Evolutionary conservation across 2,329 filamentous ascomycete genomes (phyloP), one percentile per base, ranked within the genome.

Genomic region (Tolypocladium capitatum): DNA sequence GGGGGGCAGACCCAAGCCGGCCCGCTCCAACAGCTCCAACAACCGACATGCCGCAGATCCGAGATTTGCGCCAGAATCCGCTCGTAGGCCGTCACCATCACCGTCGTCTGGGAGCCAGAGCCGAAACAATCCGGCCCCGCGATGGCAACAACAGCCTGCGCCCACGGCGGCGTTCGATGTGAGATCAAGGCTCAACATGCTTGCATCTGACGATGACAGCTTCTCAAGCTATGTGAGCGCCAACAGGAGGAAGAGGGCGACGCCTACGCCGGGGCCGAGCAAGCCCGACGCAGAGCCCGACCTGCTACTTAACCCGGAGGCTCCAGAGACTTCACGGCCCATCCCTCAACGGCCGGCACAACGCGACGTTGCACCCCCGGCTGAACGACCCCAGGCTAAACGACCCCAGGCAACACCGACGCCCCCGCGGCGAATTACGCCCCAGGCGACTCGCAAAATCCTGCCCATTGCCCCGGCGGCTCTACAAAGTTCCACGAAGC

Each of bases 151-250:
- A 46, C 63, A 66, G 49, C 53, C 62, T 16, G 55, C 53, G 7
- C 58, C 70, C n/a, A 67, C 70, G 21, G 58, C 64, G 28, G 50
- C 58, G 7, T 58, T 61, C 24, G 64, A 65, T 44, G 51, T 63
- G 2, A 63, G 58, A 47, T 69, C 76, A 9, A 81, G 83, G 47
- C 70, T 95, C 13, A 86, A 76, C 51, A 81, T 84, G 54, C 77
- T 88, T 59, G 74, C 84, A 11, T 89, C 95, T 59, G 84, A 94
- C 52, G 83, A 95, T 62, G 82, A 78, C 38, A 56, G 46, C 44
- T 76, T 86, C 14, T 81, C 94, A 56, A 85, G 83, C 30, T 96
- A 97, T 62, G 75, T 96, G 48, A 96, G 90, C 61, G 86, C 89
- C 44, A 86, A 86, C 21, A 77, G 89, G 55, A 78, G 89, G 58